A percentile compares a stretch with the other conserved stretches of the same genome.
phyloP scores from a whole-genome alignment of 495 filamentous ascomycete species.

The Aspergillus ostianus region DNA sequence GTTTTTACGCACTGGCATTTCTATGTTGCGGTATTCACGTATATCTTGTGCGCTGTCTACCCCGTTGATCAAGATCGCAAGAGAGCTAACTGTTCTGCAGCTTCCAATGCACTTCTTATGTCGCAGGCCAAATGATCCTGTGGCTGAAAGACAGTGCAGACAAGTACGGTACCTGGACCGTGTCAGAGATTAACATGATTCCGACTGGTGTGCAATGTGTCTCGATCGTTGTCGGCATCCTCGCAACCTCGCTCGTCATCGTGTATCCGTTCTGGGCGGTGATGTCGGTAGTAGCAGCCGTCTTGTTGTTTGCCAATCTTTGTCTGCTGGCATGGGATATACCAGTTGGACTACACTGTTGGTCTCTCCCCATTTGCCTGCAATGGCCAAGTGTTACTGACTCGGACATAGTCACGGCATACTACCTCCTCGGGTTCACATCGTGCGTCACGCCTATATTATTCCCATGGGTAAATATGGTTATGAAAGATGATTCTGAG shows the following conservation, averaged over 20 bases:
- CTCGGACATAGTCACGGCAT: slow-evolving; percentile 13
- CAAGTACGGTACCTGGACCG: slow-evolving; percentile 15
- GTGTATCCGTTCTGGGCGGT: slow-evolving; percentile 23
- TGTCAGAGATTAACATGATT: slow-evolving; percentile 22
- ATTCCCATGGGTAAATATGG: slow-evolving; percentile 21
- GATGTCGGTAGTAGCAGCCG: slow-evolving; percentile 15
- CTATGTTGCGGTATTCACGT: slow-evolving; percentile 18
- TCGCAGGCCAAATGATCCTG: slow-evolving; percentile 21
- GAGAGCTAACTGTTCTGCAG: not conserved
- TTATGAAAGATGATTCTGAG: slow-evolving; percentile 20
- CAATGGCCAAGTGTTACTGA: not conserved
- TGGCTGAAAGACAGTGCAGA: slow-evolving; percentile 21
- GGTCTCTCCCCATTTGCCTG: not conserved
- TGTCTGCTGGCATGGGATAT: slow-evolving; percentile 23
- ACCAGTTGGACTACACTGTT: slow-evolving; percentile 18
- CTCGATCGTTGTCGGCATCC: slow-evolving; percentile 15
- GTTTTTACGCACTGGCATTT: slow-evolving; percentile 22
- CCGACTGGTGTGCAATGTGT: slow-evolving; percentile 23
- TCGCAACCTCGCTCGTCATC: slow-evolving; percentile 19
- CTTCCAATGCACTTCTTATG: slow-evolving; percentile 21
- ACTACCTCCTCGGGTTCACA: slow-evolving; percentile 21
- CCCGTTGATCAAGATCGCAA: not conserved
- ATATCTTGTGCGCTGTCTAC: slow-evolving; percentile 14
- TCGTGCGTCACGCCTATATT: slow-evolving; percentile 21
- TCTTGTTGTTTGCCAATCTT: slow-evolving; percentile 19